phyloP scores from a whole-genome alignment of 2,329 filamentous ascomycete species.

The Cercospora sojina region DNA sequence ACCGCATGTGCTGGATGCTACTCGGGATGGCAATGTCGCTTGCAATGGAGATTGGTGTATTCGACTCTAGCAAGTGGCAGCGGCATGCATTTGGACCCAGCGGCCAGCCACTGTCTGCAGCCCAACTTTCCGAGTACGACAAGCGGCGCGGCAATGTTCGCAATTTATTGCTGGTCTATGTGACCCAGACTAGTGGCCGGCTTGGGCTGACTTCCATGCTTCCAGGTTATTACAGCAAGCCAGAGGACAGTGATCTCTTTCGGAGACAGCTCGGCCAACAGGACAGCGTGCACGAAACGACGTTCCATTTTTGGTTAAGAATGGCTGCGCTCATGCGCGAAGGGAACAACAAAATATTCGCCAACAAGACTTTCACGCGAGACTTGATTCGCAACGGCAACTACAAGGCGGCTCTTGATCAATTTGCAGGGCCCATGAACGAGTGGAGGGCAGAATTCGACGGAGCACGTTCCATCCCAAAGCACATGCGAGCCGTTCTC shows the following conservation, averaged over 20 bases:
- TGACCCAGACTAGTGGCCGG: slow-evolving; percentile 88
- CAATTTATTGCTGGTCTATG: slow-evolving; percentile 82
- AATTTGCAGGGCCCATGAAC: slow-evolving; percentile 74
- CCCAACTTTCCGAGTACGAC: slow-evolving; percentile 72
- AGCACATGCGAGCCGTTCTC: slow-evolving; percentile 69
- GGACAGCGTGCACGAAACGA: slow-evolving; percentile 51
- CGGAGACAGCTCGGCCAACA: slow-evolving; percentile 32
- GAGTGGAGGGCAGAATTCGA: slow-evolving; percentile 84
- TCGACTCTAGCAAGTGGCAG: slow-evolving; percentile 72
- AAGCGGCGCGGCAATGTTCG: slow-evolving; percentile 79
- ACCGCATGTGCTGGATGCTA: slow-evolving; percentile 98
- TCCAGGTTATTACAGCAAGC: slow-evolving; percentile 51
- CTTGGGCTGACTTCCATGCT: slow-evolving; percentile 94
- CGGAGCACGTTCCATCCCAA: slow-evolving; percentile 55
- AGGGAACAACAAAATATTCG: slow-evolving; percentile 85
- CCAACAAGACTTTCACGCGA: slow-evolving; percentile 81
- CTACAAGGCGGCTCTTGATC: slow-evolving; percentile 76
- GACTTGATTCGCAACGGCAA: slow-evolving; percentile 82
- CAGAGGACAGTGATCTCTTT: slow-evolving; percentile 38
- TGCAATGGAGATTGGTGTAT: slow-evolving; percentile 91
- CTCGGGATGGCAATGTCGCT: slow-evolving; percentile 86
- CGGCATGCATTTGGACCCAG: slow-evolving; percentile 53
- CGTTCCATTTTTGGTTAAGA: slow-evolving; percentile 84
- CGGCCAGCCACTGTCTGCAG: slow-evolving; percentile 39
- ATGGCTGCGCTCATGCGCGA: slow-evolving; percentile 91